Conservation (phyloP, 208 protist species). For the Zelonia costaricensis region DNA sequence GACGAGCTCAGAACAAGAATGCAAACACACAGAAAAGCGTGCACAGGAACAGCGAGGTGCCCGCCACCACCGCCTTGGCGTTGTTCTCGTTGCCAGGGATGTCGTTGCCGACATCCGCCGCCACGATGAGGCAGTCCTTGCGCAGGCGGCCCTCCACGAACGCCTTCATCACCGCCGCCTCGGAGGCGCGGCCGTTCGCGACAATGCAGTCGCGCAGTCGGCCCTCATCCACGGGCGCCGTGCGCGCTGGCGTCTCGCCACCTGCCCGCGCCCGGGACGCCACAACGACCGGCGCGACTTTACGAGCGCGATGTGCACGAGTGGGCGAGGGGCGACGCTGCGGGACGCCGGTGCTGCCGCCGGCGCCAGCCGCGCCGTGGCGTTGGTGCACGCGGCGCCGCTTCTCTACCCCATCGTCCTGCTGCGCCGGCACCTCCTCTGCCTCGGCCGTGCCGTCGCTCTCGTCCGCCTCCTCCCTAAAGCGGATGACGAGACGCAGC, state of each 20-base stretch:
- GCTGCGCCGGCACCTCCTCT: neutral
- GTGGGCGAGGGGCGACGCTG: too few relatives aligned
- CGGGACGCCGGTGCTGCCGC: too few relatives aligned
- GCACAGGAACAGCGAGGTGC: conserved; percentile 7
- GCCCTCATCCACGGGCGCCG: neutral
- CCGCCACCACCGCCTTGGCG: conserved; percentile 6
- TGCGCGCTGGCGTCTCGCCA: neutral
- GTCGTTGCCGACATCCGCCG: conserved; percentile 23
- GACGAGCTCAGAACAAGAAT: neutral
- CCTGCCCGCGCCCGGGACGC: too few relatives aligned
- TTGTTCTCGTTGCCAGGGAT: conserved; percentile 15
- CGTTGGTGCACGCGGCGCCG: too few relatives aligned
- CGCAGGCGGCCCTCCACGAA: conserved; percentile 21
- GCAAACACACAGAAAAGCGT: conserved; percentile 10
- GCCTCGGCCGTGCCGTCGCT: neutral
- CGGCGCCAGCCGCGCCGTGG: too few relatives aligned
- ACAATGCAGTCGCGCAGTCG: conserved; percentile 13
- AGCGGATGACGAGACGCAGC: conserved; percentile 10
- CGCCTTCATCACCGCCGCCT: conserved; percentile 13
- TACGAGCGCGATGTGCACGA: too few relatives aligned
- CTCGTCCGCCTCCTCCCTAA: neutral
- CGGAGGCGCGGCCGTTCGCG: conserved; percentile 4
- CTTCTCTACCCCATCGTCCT: too few relatives aligned
- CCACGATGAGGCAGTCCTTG: conserved; percentile 19
- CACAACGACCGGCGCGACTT: too few relatives aligned